Conservation (phyloP, 2,329 filamentous ascomycete species). For the Penicillium vulpinum region DNA sequence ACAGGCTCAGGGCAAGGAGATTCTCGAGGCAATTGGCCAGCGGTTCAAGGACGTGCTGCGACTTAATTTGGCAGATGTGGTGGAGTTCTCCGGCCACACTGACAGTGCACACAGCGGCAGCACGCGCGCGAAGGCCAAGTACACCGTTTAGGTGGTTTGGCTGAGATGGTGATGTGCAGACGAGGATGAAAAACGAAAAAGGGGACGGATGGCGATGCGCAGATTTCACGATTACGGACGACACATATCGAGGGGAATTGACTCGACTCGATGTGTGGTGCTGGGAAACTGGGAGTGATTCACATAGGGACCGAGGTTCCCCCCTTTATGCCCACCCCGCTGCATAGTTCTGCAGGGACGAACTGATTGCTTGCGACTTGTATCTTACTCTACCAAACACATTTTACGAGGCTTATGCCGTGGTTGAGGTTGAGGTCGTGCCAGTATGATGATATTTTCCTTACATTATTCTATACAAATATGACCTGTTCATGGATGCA, state of each 20-base stretch:
- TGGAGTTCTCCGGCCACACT: constrained; percentile 97
- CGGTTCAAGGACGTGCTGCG: constrained; percentile 92
- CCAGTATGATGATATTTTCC: constrained; percentile 6
- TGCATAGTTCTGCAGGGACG: constrained; percentile 28
- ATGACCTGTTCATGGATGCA: constrained; percentile 7
- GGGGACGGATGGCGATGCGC: constrained; percentile 5
- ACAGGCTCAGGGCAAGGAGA: constrained; percentile 78
- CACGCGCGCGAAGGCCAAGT: constrained; percentile 94
- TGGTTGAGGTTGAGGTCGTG: constrained; percentile 9
- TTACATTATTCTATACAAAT: constrained; percentile 12
- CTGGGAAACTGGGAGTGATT: constrained; percentile 12
- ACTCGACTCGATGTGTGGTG: constrained; percentile 12
- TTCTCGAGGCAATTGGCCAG: constrained; percentile 79
- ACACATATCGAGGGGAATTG: constrained; percentile 8
- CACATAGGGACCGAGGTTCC: constrained; percentile 19
- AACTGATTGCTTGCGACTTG: constrained; percentile 34
- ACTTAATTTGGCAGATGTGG: constrained; percentile 70
- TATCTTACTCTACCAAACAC: constrained; percentile 35
- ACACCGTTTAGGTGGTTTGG: constrained; percentile 63
- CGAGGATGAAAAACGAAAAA: constrained; percentile 21
- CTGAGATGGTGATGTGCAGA: constrained; percentile 16
- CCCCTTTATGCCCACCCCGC: constrained; percentile 17
- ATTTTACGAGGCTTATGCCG: constrained; percentile 28
- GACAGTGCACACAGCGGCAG: constrained; percentile 91
- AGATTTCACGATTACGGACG: constrained; percentile 13